Conservation (phyloP, 2,329 filamentous ascomycete genomes). For the Sporothrix euskadiensis region DNA sequence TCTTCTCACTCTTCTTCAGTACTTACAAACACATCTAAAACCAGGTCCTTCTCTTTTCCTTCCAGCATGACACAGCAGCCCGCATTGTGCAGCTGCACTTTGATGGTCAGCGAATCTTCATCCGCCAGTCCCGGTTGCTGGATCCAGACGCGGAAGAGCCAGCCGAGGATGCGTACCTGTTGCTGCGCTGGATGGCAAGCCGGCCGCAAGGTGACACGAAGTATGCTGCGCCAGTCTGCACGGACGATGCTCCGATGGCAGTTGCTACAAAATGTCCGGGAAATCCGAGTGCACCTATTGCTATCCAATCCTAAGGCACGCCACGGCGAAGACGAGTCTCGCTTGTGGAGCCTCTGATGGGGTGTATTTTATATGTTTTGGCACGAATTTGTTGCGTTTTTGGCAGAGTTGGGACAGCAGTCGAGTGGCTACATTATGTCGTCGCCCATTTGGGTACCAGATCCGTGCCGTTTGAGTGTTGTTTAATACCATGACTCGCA, state of each 20-base stretch:
- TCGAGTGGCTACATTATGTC: neutral
- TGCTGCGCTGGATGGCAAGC: slow-evolving; percentile 17
- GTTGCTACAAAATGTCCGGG: neutral
- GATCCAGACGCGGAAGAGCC: slow-evolving; percentile 1
- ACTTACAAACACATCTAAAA: neutral
- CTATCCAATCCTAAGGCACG: neutral
- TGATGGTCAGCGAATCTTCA: neutral
- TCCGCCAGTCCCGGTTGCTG: neutral
- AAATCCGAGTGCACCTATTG: neutral
- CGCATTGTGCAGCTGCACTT: neutral
- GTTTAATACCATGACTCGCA: neutral
- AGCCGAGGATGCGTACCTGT: neutral
- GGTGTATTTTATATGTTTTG: neutral
- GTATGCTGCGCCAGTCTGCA: neutral
- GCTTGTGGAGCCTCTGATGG: neutral
- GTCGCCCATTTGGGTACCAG: neutral
- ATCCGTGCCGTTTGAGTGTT: neutral
- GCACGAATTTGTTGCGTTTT: neutral
- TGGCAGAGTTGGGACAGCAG: neutral
- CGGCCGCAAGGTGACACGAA: neutral
- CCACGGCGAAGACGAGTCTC: neutral
- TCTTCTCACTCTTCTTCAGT: neutral
- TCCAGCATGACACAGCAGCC: neutral
- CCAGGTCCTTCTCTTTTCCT: neutral
- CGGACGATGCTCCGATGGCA: neutral